Evolutionary conservation across 164 flowering plant species (phyloP), one percentile per base, ranked within the genome.

Genomic region (Vitis rupestris): DNA sequence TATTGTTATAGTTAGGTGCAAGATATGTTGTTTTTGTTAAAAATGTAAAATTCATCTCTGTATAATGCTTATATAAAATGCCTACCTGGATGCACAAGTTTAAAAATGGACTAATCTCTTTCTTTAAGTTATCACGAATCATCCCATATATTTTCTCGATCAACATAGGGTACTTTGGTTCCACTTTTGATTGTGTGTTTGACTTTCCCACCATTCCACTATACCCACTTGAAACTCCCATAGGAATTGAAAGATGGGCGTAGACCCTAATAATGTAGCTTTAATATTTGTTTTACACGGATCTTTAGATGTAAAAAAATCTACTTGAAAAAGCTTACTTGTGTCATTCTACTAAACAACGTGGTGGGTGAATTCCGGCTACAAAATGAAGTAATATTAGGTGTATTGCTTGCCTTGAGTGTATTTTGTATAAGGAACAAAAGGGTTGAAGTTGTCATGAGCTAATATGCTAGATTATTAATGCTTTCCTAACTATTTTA

Each of bases 151-250:
- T 81, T 76, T 88, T 93, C 79, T 93, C n/a, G n/a, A n/a, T n/a
- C 98, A 17, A 93, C 89, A 73, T 80, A 30, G 97, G 98, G 75
- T 93, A 93, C 72, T 92, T 93, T 16, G 97, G 89, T 73, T 90
- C 93, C 29, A 90, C 84, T 76, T 82, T 87, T 66, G 85, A 78
- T 74, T 80, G 76, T 9, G 70, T 50, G 4, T 81, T 83, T 64
- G 83, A 78, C 73, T 81, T 85, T 55, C 85, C 89, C 66, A 78
- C 86, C 90, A 90, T 85, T 73, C 94, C 97, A 76, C 93, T 88
- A 75, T 88, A 90, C 52, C 97, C 93, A 78, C 82, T 84, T 37
- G 94, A 91, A 58, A 80, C 80, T 69, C 82, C 91, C 68, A 81
- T 30, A 23, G 2, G 2, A 23, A 23, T 2, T 60, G 94, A 23